Percentiles rank a stretch among this genome's conserved stretches.
phyloP scores from a whole-genome alignment of 2,329 filamentous ascomycete genomes.

The Trichoderma simmonsii region DNA sequence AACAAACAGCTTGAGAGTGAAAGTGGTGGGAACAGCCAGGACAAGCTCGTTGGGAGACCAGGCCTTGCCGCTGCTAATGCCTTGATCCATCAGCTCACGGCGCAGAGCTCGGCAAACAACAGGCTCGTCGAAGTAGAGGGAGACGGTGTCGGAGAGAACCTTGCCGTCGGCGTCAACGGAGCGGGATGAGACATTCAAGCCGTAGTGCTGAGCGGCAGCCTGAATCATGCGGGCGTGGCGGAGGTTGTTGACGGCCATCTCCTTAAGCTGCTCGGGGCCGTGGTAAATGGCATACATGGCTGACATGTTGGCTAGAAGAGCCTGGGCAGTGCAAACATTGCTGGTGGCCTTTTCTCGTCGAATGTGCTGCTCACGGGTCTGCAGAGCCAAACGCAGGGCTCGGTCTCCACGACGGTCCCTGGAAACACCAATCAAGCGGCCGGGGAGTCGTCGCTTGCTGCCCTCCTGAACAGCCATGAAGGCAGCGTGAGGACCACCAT shows the following conservation, averaged over 20 bases:
- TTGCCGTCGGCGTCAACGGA: conserved; percentile 54
- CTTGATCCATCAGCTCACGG: conserved; percentile 47
- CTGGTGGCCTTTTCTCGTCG: conserved; percentile 94
- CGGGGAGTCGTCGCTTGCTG: conserved; percentile 91
- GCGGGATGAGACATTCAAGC: conserved; percentile 59
- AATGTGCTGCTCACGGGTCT: conserved; percentile 95
- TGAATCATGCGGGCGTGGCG: conserved; percentile 69
- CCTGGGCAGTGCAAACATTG: conserved; percentile 96
- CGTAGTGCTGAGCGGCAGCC: conserved; percentile 58
- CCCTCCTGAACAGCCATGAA: conserved; percentile 93
- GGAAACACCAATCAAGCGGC: conserved; percentile 83
- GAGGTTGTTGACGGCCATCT: conserved; percentile 76
- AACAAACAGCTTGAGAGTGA: conserved; percentile 24
- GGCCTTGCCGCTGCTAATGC: conserved; percentile 73
- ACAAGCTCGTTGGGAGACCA: conserved; percentile 26
- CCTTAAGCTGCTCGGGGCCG: conserved; percentile 76
- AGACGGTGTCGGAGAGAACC: conserved; percentile 76
- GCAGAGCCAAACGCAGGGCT: conserved; percentile 79
- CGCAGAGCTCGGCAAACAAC: conserved; percentile 24
- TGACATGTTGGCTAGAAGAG: conserved; percentile 90
- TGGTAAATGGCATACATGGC: conserved; percentile 95
- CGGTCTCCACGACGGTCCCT: conserved; percentile 82
- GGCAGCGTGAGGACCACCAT: conserved; percentile 90
- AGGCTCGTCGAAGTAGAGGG: conserved; percentile 50
- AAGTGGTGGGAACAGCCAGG: conserved; percentile 29